Evolutionary conservation across 345 rosid genomes (phyloP), one percentile per base, ranked within the genome.

Genomic region (Gossypium raimondii): DNA sequence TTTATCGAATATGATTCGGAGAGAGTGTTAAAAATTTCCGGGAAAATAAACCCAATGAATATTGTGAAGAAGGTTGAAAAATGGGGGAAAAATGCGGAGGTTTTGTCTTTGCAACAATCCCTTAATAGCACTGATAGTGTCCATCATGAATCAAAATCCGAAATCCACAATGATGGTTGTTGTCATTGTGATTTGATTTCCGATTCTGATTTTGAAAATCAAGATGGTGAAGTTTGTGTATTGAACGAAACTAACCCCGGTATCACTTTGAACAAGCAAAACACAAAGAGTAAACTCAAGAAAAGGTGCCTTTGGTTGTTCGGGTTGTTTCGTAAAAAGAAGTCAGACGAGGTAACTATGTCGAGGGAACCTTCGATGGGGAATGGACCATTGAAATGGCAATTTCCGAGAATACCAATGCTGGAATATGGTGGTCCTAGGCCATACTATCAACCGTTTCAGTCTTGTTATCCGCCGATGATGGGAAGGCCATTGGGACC

Each of bases 351-450:
- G 8, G 45, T 2, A 13, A 25, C 41, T 24, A 13, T 11, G n/a
- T 5, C 2, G 24, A 38, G 38, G 41, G 24, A 60, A 29, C 38
- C 41, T 1, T 47, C 20, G 3, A 48, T 9, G 43, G 55, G 1
- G 14, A 13, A 68, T 68, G 58, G 43, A 25, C 58, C 22, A 9
- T 51, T 44, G 13, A 48, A 51, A 69, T 69, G 73, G 73, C 58
- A 16, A 16, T 68, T 68, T 16, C 72, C 72, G 0, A 50, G 8
- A 4, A 25, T 13, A 3, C 58, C 14, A 3, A 16, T 16, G 72
- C 3, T 38, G 9, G 44, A 50, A 9, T 25, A 27, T 50, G 22
- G 44, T 11, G 29, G 62, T 50, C 18, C 58, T 14, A 50, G n/a
- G 44, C 44, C 72, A 25, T 9, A 25, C 58, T 9, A 68, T 25